These are phyloP conservation scores for Hordeum vulgare DNA, from an alignment of 176 grass and related monocot genomes.

Conservation along the genomic window MorexV3_pseudomolecules_assembly NC_058521.1:594978284-594978783, in stretches of 20 bases:
- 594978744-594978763: neutral
- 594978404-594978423: neutral
- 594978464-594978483: neutral
- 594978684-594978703: neutral
- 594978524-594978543: no score
- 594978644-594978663: neutral
- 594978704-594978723: slow-evolving; percentile 11
- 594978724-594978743: slow-evolving; percentile 7
- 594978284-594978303: neutral
- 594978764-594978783: slow-evolving; percentile 6
- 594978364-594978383: neutral
- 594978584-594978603: neutral
- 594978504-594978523: neutral
- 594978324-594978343: neutral
- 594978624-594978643: neutral
- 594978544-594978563: neutral
- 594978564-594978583: neutral
- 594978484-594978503: neutral
- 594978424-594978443: neutral
- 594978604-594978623: neutral
- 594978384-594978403: neutral
- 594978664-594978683: neutral
- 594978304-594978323: neutral
- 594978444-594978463: neutral
- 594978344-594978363: neutral